These are phyloP conservation scores for Chimonanthus praecox DNA, from an alignment of 164 flowering plant genomes.

Conservation along the genomic window DNA sequence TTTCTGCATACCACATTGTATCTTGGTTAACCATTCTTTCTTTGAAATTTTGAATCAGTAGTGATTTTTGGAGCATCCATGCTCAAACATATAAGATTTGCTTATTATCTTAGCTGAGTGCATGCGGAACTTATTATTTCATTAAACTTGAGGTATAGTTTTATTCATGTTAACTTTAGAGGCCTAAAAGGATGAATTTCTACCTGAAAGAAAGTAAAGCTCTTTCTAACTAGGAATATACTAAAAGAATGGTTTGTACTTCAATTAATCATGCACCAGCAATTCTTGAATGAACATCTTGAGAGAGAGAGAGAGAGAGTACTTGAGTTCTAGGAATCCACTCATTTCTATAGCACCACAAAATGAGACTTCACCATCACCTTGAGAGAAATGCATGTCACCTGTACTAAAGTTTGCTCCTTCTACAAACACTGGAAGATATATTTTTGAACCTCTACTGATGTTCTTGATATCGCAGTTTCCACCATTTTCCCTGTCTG, in stretches of 20 bases:
- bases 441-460: slow-evolving; percentile 83
- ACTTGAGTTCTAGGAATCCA: slow-evolving; percentile 96
- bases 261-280: neutral
- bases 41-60: neutral
- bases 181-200: neutral
- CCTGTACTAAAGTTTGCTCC: slow-evolving; percentile 95
- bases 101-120: neutral
- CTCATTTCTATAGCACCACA: slow-evolving; percentile 99
- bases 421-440: slow-evolving; percentile 90
- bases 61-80: neutral
- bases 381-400: slow-evolving; percentile 98
- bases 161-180: neutral
- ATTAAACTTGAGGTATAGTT: slow-evolving; percentile 1
- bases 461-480: slow-evolving; percentile 96
- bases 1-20: neutral
- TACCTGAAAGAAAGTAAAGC: neutral
- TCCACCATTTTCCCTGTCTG: slow-evolving; percentile 97
- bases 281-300: neutral
- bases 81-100: neutral
- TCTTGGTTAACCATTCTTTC: neutral
- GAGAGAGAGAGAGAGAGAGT: slow-evolving; percentile 7
- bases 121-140: neutral
- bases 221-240: neutral
- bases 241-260: neutral
- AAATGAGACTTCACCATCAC: slow-evolving; percentile 92